These are phyloP conservation scores for Fraxinus floribunda DNA, from an alignment of 305 asterid species.

Conservation along the genomic window DNA sequence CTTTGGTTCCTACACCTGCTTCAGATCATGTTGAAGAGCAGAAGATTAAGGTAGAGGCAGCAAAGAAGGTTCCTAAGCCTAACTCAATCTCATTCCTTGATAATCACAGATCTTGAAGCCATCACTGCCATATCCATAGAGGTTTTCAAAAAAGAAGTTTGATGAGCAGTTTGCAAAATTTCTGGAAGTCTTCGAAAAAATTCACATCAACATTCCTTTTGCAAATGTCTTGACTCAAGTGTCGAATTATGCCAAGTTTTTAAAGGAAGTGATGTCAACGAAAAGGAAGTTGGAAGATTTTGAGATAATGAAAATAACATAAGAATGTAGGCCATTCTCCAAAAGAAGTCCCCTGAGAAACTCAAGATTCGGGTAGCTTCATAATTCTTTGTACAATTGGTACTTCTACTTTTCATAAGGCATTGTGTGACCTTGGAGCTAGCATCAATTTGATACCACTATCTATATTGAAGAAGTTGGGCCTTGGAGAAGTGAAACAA, in stretches of 20 bases:
- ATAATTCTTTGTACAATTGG: neutral
- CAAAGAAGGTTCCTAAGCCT: neutral
- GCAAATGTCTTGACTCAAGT: neutral
- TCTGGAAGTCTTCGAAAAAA: too few relatives aligned
- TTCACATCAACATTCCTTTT: too few relatives aligned
- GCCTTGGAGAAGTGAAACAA: neutral
- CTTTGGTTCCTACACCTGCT: neutral
- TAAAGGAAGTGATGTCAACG: neutral
- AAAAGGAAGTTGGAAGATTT: neutral
- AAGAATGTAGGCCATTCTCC: too few relatives aligned
- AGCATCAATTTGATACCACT: neutral
- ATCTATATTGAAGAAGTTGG: neutral
- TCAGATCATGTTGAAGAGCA: neutral
- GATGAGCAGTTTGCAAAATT: neutral
- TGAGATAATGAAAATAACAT: too few relatives aligned
- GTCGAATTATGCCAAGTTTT: neutral
- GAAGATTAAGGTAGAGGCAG: too few relatives aligned
- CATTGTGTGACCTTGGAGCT: neutral
- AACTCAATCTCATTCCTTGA: neutral
- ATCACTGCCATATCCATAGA: neutral
- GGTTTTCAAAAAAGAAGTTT: neutral
- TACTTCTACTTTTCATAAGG: too few relatives aligned
- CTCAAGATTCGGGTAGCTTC: neutral
- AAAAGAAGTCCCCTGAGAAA: neutral
- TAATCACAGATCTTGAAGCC: neutral